phyloP scores from a whole-genome alignment of 1,139 yeast genomes.

The Scheffersomyces illinoinensis region DNA sequence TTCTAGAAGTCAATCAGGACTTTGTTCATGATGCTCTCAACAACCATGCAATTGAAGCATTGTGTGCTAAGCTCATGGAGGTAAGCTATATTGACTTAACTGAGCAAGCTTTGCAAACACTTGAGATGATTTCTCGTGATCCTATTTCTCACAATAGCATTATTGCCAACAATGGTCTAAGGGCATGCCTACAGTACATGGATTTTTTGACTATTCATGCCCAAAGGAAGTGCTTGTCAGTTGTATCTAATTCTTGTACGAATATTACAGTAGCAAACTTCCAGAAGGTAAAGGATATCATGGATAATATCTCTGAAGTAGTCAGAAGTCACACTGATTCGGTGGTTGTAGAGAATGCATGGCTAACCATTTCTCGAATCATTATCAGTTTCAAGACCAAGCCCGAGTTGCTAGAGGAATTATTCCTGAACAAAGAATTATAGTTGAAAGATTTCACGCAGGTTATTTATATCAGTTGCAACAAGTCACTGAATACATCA shows the following conservation, averaged over 20 bases:
- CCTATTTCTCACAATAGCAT: constrained; percentile 51
- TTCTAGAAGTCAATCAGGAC: constrained; percentile 75
- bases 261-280: constrained; percentile 48
- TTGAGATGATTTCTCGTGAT: constrained; percentile 65
- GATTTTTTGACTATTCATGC: constrained; percentile 91
- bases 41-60: constrained; percentile 64
- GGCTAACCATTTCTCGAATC: constrained; percentile 66
- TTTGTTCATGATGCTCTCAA: constrained; percentile 65
- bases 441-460: constrained; percentile 29
- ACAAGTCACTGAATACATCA: constrained; percentile 21
- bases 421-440: constrained; percentile 34
- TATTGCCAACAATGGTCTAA: constrained; percentile 60
- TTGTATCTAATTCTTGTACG: constrained; percentile 75
- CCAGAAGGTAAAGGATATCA: constrained; percentile 52
- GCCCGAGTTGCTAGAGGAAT: constrained; percentile 46
- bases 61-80: constrained; percentile 69
- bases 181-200: constrained; percentile 68
- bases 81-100: constrained; percentile 87
- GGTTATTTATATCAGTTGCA: constrained; percentile 30
- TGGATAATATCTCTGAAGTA: constrained; percentile 63
- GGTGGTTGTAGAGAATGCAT: constrained; percentile 65
- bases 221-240: constrained; percentile 77
- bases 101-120: constrained; percentile 83
- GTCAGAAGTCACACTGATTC: constrained; percentile 61
- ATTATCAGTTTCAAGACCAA: constrained; percentile 52